A percentile compares a stretch with the other conserved stretches of the same genome.
Evolutionary conservation across 306 rosid genomes (phyloP).

Genomic region (Corylus avellana): DNA sequence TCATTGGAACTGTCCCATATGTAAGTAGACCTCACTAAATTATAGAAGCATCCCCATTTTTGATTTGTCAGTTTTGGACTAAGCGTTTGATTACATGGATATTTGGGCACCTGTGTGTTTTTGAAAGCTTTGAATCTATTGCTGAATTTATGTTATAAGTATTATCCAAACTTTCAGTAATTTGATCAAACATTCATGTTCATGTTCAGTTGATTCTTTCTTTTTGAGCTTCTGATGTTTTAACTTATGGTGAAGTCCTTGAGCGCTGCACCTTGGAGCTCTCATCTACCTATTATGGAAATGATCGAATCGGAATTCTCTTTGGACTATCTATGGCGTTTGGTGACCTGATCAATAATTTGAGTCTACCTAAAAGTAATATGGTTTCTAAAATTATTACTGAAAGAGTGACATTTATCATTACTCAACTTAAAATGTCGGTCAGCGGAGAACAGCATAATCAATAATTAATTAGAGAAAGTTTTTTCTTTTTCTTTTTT

Average conservation of each 20-base stretch:
- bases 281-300: neutral
- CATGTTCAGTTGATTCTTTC: neutral
- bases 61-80: constrained; percentile 11
- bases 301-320: neutral
- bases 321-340: neutral
- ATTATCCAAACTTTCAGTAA: neutral
- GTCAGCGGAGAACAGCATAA: neutral
- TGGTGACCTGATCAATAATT: no score
- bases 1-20: constrained; percentile 19
- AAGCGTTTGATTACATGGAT: neutral
- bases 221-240: neutral
- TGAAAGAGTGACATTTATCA: no score
- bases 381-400: no score
- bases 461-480: neutral
- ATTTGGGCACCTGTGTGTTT: neutral
- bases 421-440: neutral
- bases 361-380: no score
- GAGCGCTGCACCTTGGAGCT: neutral
- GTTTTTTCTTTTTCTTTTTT: no score
- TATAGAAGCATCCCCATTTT: constrained; percentile 4
- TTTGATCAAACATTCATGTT: neutral
- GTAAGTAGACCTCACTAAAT: constrained; percentile 28
- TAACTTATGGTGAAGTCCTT: neutral
- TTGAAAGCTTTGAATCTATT: neutral
- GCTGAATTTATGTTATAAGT: neutral